Conservation (phyloP, 192 early-diverging fungal genomes). For the Gamsiella multidivaricata region DNA sequence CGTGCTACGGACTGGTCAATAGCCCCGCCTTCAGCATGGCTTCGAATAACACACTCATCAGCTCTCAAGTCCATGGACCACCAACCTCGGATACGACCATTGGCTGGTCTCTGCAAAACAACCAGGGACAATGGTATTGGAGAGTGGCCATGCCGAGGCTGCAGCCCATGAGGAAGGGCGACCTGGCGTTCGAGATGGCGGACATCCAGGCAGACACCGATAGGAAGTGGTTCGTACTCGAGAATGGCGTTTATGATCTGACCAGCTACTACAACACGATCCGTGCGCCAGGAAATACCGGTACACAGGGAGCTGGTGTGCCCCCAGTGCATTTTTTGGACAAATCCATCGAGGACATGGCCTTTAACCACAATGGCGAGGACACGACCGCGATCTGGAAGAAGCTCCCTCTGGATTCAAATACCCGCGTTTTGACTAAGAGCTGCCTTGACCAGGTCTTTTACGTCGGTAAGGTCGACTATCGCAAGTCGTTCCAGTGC, state of each 20-base stretch:
- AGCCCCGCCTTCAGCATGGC: conserved; percentile 3
- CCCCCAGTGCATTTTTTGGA: conserved; percentile 69
- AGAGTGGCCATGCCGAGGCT: conserved; percentile 61
- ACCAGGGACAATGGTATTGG: conserved; percentile 64
- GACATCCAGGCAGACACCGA: conserved; percentile 56
- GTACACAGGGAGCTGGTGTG: conserved; percentile 31
- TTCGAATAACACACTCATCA: conserved; percentile 31
- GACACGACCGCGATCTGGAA: conserved; percentile 69
- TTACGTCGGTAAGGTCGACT: conserved; percentile 85
- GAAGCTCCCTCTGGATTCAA: conserved; percentile 48
- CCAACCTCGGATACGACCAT: conserved; percentile 46
- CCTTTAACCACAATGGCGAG: conserved; percentile 65
- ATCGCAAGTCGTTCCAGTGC: conserved; percentile 80
- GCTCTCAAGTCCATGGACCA: conserved; percentile 46
- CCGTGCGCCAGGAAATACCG: conserved; percentile 55
- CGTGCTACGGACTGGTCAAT: conserved; percentile 65
- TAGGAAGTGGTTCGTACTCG: conserved; percentile 67
- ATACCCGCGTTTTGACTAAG: conserved; percentile 54
- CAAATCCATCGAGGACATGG: conserved; percentile 67
- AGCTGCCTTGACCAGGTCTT: conserved; percentile 86
- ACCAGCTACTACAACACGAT: conserved; percentile 68
- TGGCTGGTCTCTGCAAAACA: conserved; percentile 38
- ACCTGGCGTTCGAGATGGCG: conserved; percentile 68
- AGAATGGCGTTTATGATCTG: conserved; percentile 74
- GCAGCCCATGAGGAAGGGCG: conserved; percentile 62